phyloP scores from a whole-genome alignment of 2,329 filamentous ascomycete genomes.

The Bertia moriformis region DNA sequence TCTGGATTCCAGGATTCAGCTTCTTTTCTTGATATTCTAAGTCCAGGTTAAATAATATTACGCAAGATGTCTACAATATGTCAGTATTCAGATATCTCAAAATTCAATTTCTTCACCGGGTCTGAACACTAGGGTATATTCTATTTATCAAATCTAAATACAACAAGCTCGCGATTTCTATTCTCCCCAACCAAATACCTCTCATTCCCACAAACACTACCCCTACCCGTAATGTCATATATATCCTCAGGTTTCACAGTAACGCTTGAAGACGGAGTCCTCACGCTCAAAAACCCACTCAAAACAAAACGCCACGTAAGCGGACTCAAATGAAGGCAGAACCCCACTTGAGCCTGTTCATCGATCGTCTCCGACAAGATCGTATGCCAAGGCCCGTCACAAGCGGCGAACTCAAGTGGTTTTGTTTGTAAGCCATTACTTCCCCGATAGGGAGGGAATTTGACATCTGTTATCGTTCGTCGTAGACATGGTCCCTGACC shows the following conservation, averaged over 20 bases:
- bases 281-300: background rate
- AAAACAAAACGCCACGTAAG: background rate
- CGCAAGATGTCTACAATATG: no score
- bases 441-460: conserved; percentile 21
- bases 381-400: conserved; percentile 3
- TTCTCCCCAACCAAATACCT: conserved; percentile 23
- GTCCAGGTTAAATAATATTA: no score
- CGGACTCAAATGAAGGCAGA: background rate
- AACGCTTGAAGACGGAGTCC: conserved; percentile 10
- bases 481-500: conserved; percentile 18
- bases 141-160: conserved; percentile 23
- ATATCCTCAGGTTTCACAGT: conserved; percentile 14
- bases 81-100: no score
- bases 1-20: no score
- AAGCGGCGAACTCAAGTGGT: conserved; percentile 14
- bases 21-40: no score
- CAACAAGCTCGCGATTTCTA: conserved; percentile 17
- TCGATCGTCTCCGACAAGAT: background rate
- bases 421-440: conserved; percentile 19
- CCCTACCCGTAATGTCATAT: conserved; percentile 16
- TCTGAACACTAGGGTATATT: no score
- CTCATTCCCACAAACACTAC: conserved; percentile 21
- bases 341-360: background rate
- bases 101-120: no score
- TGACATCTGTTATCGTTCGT: conserved; percentile 9